Evolutionary conservation across 2,329 filamentous ascomycete species (phyloP).

Genomic region (Sclerotinia glacialis): DNA sequence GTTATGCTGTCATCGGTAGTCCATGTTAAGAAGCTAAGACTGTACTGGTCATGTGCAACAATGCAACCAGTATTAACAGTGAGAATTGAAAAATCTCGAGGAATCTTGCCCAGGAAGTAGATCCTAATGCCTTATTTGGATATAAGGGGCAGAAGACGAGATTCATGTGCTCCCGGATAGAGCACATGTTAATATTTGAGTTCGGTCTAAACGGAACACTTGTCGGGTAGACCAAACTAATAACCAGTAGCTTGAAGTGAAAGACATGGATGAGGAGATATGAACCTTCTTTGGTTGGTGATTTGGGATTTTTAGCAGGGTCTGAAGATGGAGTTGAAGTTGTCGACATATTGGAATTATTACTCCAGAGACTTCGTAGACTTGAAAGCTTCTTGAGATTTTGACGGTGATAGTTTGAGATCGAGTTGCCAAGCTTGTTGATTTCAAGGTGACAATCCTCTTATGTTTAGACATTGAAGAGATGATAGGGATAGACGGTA

Average conservation of each 20-base stretch:
- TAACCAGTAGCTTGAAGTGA: background rate
- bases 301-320: background rate
- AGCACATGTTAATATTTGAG: slow-evolving; percentile 6
- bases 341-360: background rate
- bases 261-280: background rate
- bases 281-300: background rate
- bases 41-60: background rate
- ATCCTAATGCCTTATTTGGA: background rate
- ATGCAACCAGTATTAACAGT: background rate
- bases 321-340: background rate
- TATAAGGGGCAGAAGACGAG: background rate
- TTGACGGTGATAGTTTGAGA: background rate
- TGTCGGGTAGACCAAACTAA: slow-evolving; percentile 4
- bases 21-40: background rate
- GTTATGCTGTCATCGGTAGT: background rate
- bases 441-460: background rate
- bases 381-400: background rate
- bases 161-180: background rate
- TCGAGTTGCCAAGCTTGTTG: background rate
- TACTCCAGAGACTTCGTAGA: background rate
- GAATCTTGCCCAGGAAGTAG: background rate
- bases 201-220: background rate
- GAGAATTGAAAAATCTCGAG: background rate
- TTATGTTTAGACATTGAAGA: background rate
- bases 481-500: background rate